A percentile compares a stretch with the other conserved stretches of the same genome.
These are phyloP conservation scores for Sarocladiaceae sp. DNA, from an alignment of 2,329 filamentous ascomycete species.

Conservation along the genomic window DNA sequence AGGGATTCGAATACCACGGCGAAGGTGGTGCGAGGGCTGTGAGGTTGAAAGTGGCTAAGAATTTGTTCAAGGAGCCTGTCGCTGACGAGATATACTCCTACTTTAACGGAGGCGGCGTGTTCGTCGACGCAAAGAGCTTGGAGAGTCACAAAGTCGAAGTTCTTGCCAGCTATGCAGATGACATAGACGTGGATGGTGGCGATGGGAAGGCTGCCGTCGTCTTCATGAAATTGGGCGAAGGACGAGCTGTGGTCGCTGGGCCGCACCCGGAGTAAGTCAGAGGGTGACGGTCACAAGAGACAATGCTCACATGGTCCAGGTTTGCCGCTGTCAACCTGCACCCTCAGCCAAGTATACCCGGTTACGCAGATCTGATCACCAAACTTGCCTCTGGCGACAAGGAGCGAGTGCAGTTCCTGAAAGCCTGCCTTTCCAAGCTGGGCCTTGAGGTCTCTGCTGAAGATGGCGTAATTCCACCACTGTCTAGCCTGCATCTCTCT, in stretches of 20 bases:
- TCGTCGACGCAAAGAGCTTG: constrained; percentile 68
- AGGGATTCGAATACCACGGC: constrained; percentile 84
- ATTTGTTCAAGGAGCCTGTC: constrained; percentile 49
- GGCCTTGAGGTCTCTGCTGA: constrained; percentile 72
- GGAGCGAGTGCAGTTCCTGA: constrained; percentile 67
- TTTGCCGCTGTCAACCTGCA: constrained; percentile 77
- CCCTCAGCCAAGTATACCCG: constrained; percentile 57
- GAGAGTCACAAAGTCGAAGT: constrained; percentile 65
- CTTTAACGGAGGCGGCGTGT: constrained; percentile 92
- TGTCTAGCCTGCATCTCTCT: constrained; percentile 79
- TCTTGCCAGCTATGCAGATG: constrained; percentile 71
- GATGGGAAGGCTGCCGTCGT: constrained; percentile 71
- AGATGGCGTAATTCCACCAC: constrained; percentile 60
- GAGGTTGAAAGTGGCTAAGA: constrained; percentile 57
- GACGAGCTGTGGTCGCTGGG: constrained; percentile 72
- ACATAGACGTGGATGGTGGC: constrained; percentile 70
- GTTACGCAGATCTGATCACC: constrained; percentile 65
- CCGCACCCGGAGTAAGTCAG: constrained; percentile 76
- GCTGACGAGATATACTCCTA: constrained; percentile 67
- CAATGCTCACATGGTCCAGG: constrained; percentile 37
- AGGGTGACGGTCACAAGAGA: background rate
- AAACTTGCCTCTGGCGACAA: constrained; percentile 63
- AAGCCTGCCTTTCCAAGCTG: constrained; percentile 71
- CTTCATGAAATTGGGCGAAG: constrained; percentile 75
- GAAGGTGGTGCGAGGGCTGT: constrained; percentile 76